A percentile compares a stretch with the other conserved stretches of the same genome.
phyloP scores from a whole-genome alignment of 345 rosid genomes.

The Gossypium rotundifolium region DNA sequence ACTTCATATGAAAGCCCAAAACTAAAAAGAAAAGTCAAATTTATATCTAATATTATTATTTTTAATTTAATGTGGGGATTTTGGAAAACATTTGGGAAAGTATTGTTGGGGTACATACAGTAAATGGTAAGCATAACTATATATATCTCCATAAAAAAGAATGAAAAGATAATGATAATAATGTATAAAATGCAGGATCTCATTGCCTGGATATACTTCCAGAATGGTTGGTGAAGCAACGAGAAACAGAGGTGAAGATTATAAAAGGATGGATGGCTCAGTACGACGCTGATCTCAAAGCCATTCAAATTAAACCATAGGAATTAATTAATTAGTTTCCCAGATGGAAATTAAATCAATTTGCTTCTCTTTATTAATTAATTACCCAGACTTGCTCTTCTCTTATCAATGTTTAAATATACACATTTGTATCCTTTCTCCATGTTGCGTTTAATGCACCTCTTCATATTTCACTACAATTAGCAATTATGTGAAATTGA shows the following conservation, averaged over 20 bases:
- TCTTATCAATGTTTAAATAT: neutral
- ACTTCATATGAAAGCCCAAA: no score
- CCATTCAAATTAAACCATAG: neutral
- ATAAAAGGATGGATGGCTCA: conserved; percentile 32
- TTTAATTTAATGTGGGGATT: neutral
- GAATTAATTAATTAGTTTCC: neutral
- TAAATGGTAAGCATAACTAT: neutral
- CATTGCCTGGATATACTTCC: conserved; percentile 35
- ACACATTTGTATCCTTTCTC: no score
- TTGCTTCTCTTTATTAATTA: neutral
- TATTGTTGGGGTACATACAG: neutral
- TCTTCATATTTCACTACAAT: no score
- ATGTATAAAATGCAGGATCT: conserved; percentile 22
- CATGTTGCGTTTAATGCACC: no score
- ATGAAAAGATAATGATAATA: neutral
- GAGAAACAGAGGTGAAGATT: conserved; percentile 25
- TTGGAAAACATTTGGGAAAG: conserved; percentile 4
- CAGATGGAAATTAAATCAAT: neutral
- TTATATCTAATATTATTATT: neutral
- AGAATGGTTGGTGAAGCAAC: conserved; percentile 31
- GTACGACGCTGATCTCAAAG: conserved; percentile 21
- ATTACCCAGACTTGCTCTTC: neutral
- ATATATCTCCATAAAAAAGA: neutral
- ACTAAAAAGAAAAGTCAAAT: no score
- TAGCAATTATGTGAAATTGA: no score